Base-by-base conservation (phyloP, 495 filamentous ascomycete genomes). In the Aspergillus sparsus region DNA sequence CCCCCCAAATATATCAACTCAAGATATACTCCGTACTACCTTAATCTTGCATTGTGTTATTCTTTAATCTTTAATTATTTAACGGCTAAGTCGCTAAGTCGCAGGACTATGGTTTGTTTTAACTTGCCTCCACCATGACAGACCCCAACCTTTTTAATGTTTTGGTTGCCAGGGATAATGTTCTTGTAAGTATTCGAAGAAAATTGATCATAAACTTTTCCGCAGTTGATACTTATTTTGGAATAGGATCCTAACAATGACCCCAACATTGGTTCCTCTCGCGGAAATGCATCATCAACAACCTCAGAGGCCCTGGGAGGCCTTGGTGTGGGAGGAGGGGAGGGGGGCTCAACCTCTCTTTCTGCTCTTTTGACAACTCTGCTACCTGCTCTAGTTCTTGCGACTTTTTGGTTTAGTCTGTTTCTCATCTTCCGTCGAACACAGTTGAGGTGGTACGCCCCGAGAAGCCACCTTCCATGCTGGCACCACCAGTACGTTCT, bases 381-480 rank as follows among this genome's bases (percentile, higher is more conserved):
- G 13, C 80, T 82, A 6, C 90, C 92, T 21, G 87, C 89, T 21
- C 70, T 85, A 13, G 60, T 92, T 18, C 75, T 87, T 65, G 89
- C 91, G 6, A 67, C 66, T 9, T 78, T 89, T 59, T 91, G 89
- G 73, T 63, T 92, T 42, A 68, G 72, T 32, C 67, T 93, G 47
- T 97, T 97, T 77, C 69, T 94, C 50, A 74, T 92, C 57, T 80
- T 93, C 60, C 84, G 92, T 49, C 80, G 78, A 60, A 87, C 83
- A 37, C 85, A 93, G 49, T 80, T 82, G 34, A 84, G 91, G 58
- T 88, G 83, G 77, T 97, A 97, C 75, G 85, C 89, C 10, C 92
- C 92, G 0, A 80, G 91, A 71, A 90, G 89, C 7, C 93, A 93
- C 72, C 66, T 97, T 31, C 87, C 89, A 31, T 88, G 79, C 65